Percentiles rank a stretch among this genome's conserved stretches.
Conservation (phyloP, 2,329 filamentous ascomycete genomes). For the Pseudocercospora crystallina region DNA sequence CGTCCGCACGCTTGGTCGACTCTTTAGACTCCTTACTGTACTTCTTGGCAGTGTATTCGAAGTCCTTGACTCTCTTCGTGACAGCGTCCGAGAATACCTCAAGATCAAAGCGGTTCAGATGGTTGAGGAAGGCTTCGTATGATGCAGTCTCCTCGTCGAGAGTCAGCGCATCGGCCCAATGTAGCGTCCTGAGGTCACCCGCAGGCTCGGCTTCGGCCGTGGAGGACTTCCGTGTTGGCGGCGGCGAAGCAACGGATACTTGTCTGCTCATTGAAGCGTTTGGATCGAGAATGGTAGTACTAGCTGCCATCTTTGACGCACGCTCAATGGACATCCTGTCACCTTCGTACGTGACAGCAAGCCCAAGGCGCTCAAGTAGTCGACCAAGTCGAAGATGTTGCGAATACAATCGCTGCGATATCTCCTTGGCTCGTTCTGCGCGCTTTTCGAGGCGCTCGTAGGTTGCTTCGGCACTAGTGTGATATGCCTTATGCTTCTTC, state of each 20-base stretch:
- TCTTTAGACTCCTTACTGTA: constrained; percentile 84
- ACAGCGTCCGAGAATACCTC: constrained; percentile 82
- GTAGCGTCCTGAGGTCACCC: constrained; percentile 68
- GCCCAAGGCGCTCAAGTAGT: constrained; percentile 83
- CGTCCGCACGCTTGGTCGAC: constrained; percentile 34
- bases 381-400: constrained; percentile 82
- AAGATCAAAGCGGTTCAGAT: constrained; percentile 75
- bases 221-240: constrained; percentile 55
- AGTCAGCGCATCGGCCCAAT: constrained; percentile 75
- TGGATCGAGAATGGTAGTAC: constrained; percentile 45
- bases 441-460: constrained; percentile 66
- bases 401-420: constrained; percentile 78
- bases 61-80: constrained; percentile 85
- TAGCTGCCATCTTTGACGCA: constrained; percentile 56
- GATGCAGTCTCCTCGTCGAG: constrained; percentile 66
- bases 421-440: constrained; percentile 71
- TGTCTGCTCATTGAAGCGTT: constrained; percentile 51
- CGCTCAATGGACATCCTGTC: constrained; percentile 72
- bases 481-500: constrained; percentile 60
- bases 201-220: constrained; percentile 35
- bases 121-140: constrained; percentile 72
- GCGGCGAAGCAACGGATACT: constrained; percentile 56
- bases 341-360: constrained; percentile 73
- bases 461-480: constrained; percentile 49
- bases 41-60: constrained; percentile 89